phyloP scores from a whole-genome alignment of 306 rosid species.

The Quillaja saponaria region DNA sequence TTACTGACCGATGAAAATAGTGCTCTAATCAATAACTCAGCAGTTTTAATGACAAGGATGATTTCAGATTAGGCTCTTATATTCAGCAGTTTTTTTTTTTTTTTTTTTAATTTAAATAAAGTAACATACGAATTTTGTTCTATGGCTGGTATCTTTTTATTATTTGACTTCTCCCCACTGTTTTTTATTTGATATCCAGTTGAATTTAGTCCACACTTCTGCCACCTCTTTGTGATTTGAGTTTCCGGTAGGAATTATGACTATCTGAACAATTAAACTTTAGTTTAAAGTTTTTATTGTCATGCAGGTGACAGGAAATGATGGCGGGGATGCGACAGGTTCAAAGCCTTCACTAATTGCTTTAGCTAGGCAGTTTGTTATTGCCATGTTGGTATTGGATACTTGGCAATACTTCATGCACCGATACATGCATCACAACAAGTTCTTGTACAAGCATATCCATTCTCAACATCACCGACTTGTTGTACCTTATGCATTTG shows the following conservation, averaged over 20 bases:
- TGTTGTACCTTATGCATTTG: slow-evolving; percentile 86
- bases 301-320: slow-evolving; percentile 69
- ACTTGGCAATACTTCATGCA: slow-evolving; percentile 98
- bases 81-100: no score
- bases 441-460: slow-evolving; percentile 87
- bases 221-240: background rate
- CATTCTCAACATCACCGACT: slow-evolving; percentile 93
- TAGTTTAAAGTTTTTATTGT: slow-evolving; percentile 25
- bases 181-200: no score
- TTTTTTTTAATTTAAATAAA: no score
- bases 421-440: slow-evolving; percentile 95
- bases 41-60: no score
- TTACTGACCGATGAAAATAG: slow-evolving; percentile 3
- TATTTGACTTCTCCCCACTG: no score
- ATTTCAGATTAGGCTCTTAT: no score
- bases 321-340: slow-evolving; percentile 34
- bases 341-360: slow-evolving; percentile 48
- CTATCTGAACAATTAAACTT: slow-evolving; percentile 19
- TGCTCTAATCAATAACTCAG: no score
- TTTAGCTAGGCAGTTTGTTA: slow-evolving; percentile 64
- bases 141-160: background rate
- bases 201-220: no score
- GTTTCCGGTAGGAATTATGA: slow-evolving; percentile 15
- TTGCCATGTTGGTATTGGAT: slow-evolving; percentile 87
- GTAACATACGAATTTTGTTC: background rate